Percentiles rank a stretch among this genome's conserved stretches.
Evolutionary conservation across 305 asterid species (phyloP).

Genomic region (Coffea humblotiana): DNA sequence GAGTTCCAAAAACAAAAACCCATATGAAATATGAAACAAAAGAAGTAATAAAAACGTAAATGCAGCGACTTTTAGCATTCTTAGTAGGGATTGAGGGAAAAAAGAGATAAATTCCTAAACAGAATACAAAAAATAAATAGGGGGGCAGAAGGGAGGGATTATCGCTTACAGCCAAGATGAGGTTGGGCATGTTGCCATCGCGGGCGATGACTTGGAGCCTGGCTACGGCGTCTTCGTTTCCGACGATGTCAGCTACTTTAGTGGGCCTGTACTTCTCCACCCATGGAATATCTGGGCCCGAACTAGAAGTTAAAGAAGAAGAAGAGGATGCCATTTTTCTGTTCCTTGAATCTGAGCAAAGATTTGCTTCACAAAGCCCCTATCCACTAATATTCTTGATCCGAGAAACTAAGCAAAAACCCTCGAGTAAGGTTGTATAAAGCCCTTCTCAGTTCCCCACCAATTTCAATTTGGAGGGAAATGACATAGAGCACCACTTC

Average conservation of each 20-base stretch:
- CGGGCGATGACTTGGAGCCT: slow-evolving; percentile 87
- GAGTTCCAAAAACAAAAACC: neutral
- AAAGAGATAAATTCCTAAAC: too few relatives aligned
- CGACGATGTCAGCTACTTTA: slow-evolving; percentile 80
- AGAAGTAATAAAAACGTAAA: too few relatives aligned
- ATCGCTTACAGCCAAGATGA: slow-evolving; percentile 65
- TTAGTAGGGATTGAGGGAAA: neutral
- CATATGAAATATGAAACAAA: neutral
- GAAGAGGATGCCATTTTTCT: slow-evolving; percentile 50
- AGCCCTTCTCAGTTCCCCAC: neutral
- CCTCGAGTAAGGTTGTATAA: neutral
- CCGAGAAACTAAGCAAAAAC: neutral
- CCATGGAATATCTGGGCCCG: slow-evolving; percentile 87
- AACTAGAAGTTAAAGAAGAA: slow-evolving; percentile 20
- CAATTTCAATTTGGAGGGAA: slow-evolving; percentile 14
- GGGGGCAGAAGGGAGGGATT: neutral
- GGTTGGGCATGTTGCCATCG: slow-evolving; percentile 91
- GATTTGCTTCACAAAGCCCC: neutral
- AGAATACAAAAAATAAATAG: neutral
- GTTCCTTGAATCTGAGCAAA: neutral
- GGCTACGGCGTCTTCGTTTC: slow-evolving; percentile 82
- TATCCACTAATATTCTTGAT: neutral
- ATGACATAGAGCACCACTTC: neutral
- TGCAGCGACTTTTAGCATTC: neutral
- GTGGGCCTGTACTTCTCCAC: slow-evolving; percentile 83